These are phyloP conservation scores for Camellia japonica DNA, from an alignment of 148 eudicot species.

Conservation along the genomic window DNA sequence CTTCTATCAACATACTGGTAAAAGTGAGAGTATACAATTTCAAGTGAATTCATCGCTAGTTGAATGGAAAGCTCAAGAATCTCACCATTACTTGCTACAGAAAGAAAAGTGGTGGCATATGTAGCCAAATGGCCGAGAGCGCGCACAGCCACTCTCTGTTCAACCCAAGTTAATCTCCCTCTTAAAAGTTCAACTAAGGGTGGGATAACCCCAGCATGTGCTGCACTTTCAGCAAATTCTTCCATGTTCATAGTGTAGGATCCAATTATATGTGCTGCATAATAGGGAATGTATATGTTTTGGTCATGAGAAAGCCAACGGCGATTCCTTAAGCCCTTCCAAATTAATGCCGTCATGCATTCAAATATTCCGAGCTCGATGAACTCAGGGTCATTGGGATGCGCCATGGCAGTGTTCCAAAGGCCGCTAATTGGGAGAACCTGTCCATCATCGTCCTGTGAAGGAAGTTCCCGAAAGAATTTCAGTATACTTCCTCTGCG, in stretches of 20 bases:
- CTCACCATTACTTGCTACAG: slow-evolving; percentile 83
- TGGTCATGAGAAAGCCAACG: slow-evolving; percentile 98
- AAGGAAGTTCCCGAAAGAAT: slow-evolving; percentile 94
- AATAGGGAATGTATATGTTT: slow-evolving; percentile 91
- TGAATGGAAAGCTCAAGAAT: slow-evolving; percentile 89
- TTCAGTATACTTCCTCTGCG: slow-evolving; percentile 80
- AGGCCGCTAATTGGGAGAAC: slow-evolving; percentile 98
- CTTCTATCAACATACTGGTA: slow-evolving; percentile 87
- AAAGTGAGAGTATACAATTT: slow-evolving; percentile 94
- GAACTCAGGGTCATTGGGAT: slow-evolving; percentile 98
- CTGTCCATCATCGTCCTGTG: slow-evolving; percentile 95
- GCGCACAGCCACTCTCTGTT: slow-evolving; percentile 96
- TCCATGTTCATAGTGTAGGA: slow-evolving; percentile 99
- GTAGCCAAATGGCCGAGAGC: slow-evolving; percentile 96
- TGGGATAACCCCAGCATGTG: slow-evolving; percentile 82
- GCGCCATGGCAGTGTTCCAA: slow-evolving; percentile 99
- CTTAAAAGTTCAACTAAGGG: slow-evolving; percentile 88
- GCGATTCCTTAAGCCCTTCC: slow-evolving; percentile 90
- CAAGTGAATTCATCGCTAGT: slow-evolving; percentile 90
- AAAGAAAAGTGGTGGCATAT: slow-evolving; percentile 74
- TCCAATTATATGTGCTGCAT: slow-evolving; percentile 97
- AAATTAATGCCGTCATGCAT: slow-evolving; percentile 92
- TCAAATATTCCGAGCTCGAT: slow-evolving; percentile 91
- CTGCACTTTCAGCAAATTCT: slow-evolving; percentile 82
- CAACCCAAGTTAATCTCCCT: slow-evolving; percentile 98